phyloP scores from a whole-genome alignment of 139 green algal species.

The Chlamydomonas incerta region DNA sequence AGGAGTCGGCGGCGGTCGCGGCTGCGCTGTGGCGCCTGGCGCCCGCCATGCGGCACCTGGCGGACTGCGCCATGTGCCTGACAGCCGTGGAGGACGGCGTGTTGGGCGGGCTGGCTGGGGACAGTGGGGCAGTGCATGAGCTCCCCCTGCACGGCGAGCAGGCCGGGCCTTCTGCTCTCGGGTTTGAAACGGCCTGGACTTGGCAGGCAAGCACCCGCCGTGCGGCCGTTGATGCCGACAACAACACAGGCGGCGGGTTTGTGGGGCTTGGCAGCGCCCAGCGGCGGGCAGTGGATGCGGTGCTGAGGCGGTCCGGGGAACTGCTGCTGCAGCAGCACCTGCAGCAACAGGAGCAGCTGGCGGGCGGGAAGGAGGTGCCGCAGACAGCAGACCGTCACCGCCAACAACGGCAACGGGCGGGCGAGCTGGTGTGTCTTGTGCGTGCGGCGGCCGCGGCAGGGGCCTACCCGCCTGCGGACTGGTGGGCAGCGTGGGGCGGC shows the following conservation, averaged over 20 bases:
- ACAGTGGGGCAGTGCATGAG: not conserved
- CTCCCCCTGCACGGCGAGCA: no score
- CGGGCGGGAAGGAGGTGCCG: no score
- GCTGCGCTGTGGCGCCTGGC: not conserved
- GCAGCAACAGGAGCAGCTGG: not conserved
- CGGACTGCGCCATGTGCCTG: slow-evolving; percentile 13
- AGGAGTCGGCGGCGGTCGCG: not conserved
- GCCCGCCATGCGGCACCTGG: not conserved
- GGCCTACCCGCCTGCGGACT: not conserved
- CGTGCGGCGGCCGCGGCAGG: not conserved
- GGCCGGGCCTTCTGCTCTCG: no score
- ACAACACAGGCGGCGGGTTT: no score
- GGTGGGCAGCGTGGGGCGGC: slow-evolving; percentile 15
- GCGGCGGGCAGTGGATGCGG: no score
- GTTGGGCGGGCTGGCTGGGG: not conserved
- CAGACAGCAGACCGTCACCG: no score
- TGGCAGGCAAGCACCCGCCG: no score
- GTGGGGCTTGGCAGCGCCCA: no score
- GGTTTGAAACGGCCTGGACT: no score
- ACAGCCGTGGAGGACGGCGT: not conserved
- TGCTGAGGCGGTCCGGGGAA: no score
- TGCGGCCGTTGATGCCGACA: no score
- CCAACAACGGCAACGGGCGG: not conserved
- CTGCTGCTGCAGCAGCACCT: not conserved
- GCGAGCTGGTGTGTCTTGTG: slow-evolving; percentile 5